Evolutionary conservation across 257 asterid species (phyloP), one percentile per base, ranked within the genome.

Genomic region (Cordia subcordata): DNA sequence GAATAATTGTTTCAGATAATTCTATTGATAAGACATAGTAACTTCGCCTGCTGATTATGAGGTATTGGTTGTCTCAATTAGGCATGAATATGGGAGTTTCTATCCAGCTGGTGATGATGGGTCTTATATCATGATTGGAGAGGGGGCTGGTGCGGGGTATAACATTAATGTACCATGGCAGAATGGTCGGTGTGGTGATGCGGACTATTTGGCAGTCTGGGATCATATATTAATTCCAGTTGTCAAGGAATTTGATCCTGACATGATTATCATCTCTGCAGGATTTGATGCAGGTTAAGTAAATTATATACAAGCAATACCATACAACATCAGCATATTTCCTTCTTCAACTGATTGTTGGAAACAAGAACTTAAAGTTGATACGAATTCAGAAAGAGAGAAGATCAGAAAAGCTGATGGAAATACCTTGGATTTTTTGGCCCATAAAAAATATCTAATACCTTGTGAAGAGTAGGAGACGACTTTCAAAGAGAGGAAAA

Each of bases 141-240:
- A 86, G 58, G 99, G 81, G n/a, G 67, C 80, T 12, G 97, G 97
- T 65, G 80, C 81, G 10, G 99, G 99, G 19, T 79, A 88, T 58
- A 93, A 93, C 68, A 89, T 93, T 62, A 93, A 93, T 66, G 96
- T 93, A 66, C 97, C 99, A 40, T 93, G 99, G 97, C 94, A 85
- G 79, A 79, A 71, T 52, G 84, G 80, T 19, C 14, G 82, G 53
- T 88, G 96, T 67, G 88, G 97, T 59, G 99, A 93, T 79, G 94
- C 96, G 17, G 96, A 93, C 80, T 93, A 93, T 75, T 75, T 93
- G 64, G 99, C 96, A 64, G 95, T 77, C 64, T 93, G 99, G 99
- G 97, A 93, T 65, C 95, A 92, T 60, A 57, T 89, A 49, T 68
- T 89, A 71, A 69, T 85, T 68, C 99, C 97, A 56, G 92, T 89